Conservation (phyloP, 768 basidiomycete genomes). For the Calocera cornea region DNA sequence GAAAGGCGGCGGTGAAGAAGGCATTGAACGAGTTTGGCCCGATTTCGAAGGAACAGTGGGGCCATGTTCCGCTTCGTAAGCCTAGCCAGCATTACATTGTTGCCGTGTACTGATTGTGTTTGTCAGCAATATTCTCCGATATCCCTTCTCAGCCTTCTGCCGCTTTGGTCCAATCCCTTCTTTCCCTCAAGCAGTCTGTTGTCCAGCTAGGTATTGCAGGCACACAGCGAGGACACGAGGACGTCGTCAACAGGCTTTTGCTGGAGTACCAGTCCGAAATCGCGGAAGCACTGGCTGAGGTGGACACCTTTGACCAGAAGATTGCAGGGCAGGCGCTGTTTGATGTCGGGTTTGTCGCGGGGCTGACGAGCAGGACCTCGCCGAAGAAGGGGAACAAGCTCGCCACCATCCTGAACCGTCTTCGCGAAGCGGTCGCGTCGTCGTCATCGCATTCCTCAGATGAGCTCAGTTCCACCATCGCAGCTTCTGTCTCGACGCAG, state of each 20-base stretch:
- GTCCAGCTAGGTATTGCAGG: slow-evolving; percentile 42
- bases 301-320: slow-evolving; percentile 28
- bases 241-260: not conserved
- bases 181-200: slow-evolving; percentile 39
- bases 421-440: not conserved
- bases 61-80: not conserved
- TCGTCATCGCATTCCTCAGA: not conserved
- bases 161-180: slow-evolving; percentile 40
- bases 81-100: not conserved
- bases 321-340: slow-evolving; percentile 26
- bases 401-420: not conserved
- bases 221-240: slow-evolving; percentile 24
- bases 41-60: not conserved
- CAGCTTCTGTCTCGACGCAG: slow-evolving; percentile 27
- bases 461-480: not conserved
- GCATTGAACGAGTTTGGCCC: not conserved
- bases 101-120: not conserved
- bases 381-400: not conserved
- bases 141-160: slow-evolving; percentile 36
- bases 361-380: not conserved
- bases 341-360: slow-evolving; percentile 38
- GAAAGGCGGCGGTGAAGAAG: not conserved
- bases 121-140: slow-evolving; percentile 13
- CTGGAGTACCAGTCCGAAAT: slow-evolving; percentile 16
- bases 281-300: slow-evolving; percentile 13